Evolutionary conservation across 352 stramenopile species (phyloP).

Genomic region (Phytophthora crassamura): DNA sequence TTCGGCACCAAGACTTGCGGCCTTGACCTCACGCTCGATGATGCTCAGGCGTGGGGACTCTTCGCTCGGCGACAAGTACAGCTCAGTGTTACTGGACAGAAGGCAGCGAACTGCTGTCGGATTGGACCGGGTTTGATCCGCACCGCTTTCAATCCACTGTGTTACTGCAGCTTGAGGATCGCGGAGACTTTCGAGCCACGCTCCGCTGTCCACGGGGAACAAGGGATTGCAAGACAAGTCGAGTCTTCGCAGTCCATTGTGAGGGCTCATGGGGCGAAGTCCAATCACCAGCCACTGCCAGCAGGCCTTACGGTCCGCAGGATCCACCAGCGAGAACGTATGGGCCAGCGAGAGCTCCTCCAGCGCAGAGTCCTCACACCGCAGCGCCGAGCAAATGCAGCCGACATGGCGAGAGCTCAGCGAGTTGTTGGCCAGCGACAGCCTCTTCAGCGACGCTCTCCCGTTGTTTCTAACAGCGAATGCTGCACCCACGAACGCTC

Average conservation of each 20-base stretch:
- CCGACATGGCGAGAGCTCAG: slow-evolving; percentile 36
- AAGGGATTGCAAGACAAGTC: slow-evolving; percentile 42
- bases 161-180: slow-evolving; percentile 25
- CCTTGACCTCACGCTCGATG: slow-evolving; percentile 34
- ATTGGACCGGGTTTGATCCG: slow-evolving; percentile 1
- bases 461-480: slow-evolving; percentile 15
- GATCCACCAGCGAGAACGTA: slow-evolving; percentile 36
- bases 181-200: slow-evolving; percentile 33
- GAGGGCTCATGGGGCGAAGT: slow-evolving; percentile 19
- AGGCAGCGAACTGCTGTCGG: slow-evolving; percentile 20
- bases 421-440: slow-evolving; percentile 46
- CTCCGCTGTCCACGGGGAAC: slow-evolving; percentile 37
- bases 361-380: slow-evolving; percentile 17
- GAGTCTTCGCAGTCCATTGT: slow-evolving; percentile 22
- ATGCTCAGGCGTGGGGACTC: slow-evolving; percentile 26
- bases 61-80: slow-evolving; percentile 30
- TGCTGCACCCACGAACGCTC: slow-evolving; percentile 31
- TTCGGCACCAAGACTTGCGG: slow-evolving; percentile 7
- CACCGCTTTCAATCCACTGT: slow-evolving; percentile 19
- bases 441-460: slow-evolving; percentile 21
- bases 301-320: slow-evolving; percentile 31
- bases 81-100: slow-evolving; percentile 27
- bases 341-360: slow-evolving; percentile 39
- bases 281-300: slow-evolving; percentile 44
- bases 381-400: slow-evolving; percentile 44